Conservation (phyloP, 768 basidiomycete genomes). For the Auriscalpium microsporum region DNA sequence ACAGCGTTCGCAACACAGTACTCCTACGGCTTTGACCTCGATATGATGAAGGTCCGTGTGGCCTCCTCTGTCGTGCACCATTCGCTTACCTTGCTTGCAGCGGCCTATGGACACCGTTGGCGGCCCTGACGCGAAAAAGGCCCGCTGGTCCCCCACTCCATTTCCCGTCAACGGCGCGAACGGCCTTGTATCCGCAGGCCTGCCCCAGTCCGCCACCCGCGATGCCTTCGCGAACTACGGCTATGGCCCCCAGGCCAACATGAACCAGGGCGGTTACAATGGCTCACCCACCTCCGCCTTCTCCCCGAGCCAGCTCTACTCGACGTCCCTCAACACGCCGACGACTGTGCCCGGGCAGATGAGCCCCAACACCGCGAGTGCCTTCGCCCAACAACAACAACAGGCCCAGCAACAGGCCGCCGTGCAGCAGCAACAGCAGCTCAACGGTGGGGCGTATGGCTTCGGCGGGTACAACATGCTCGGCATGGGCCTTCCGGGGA, state of each 20-base stretch:
- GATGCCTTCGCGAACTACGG: conserved; percentile 84
- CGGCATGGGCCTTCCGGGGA: conserved; percentile 70
- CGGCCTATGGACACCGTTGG: conserved; percentile 80
- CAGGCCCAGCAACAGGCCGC: conserved; percentile 22
- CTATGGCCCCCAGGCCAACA: conserved; percentile 65
- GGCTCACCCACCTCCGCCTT: conserved; percentile 40
- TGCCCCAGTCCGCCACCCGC: conserved; percentile 35
- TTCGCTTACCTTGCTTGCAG: conserved; percentile 28
- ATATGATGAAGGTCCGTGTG: conserved; percentile 79
- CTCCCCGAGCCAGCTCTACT: conserved; percentile 55
- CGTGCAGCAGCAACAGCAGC: conserved; percentile 3
- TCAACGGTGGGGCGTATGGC: conserved; percentile 30
- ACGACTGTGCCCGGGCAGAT: conserved; percentile 44
- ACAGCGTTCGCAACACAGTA: conserved; percentile 63
- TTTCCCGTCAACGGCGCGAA: conserved; percentile 28
- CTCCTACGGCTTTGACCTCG: conserved; percentile 71
- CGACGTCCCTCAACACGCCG: conserved; percentile 51
- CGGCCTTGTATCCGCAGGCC: conserved; percentile 34
- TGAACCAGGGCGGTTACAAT: conserved; percentile 48
- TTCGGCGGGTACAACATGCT: conserved; percentile 72
- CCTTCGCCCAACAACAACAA: conserved; percentile 43
- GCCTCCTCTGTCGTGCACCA: conserved; percentile 3
- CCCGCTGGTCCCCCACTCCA: conserved; percentile 77
- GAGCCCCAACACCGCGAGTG: conserved; percentile 56
- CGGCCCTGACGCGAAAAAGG: conserved; percentile 83